Evolutionary conservation across 1,284 basidiomycete genomes (phyloP).

Genomic region (Anthracocystis walkeri): DNA sequence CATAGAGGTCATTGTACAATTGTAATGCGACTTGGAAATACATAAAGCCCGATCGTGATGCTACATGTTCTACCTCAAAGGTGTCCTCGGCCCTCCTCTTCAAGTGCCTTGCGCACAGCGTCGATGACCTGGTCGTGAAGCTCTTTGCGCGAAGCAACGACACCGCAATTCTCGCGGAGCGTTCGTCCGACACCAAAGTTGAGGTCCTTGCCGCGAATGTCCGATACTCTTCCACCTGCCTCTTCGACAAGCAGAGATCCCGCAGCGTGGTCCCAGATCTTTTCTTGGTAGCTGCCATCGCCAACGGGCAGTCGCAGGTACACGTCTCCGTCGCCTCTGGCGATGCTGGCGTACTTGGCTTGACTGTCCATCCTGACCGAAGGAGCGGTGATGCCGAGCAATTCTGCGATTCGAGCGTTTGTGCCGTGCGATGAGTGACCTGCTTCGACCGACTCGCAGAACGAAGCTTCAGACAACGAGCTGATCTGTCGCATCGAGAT

Average conservation of each 20-base stretch:
- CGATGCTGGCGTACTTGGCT: constrained; percentile 91
- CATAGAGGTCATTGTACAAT: no score
- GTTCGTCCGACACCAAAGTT: constrained; percentile 90
- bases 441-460: constrained; percentile 94
- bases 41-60: neutral
- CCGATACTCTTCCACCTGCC: constrained; percentile 86
- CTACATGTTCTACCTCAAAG: constrained; percentile 12
- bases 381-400: constrained; percentile 77
- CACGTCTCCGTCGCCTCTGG: constrained; percentile 86
- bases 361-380: constrained; percentile 96
- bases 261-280: constrained; percentile 96
- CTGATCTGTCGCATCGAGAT: constrained; percentile 62
- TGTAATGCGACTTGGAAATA: neutral
- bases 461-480: constrained; percentile 74
- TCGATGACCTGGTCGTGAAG: constrained; percentile 79
- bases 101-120: constrained; percentile 79
- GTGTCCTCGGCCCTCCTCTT: constrained; percentile 71
- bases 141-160: constrained; percentile 80
- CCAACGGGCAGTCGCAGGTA: constrained; percentile 90
- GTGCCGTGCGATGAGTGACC: constrained; percentile 92
- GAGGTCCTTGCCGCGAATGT: constrained; percentile 82
- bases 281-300: constrained; percentile 83
- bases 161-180: constrained; percentile 85
- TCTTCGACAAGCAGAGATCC: constrained; percentile 88
- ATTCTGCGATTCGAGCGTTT: constrained; percentile 77